These are phyloP conservation scores for Agaricales sp. DNA, from an alignment of 1,284 basidiomycete species.

Conservation along the genomic window DNA sequence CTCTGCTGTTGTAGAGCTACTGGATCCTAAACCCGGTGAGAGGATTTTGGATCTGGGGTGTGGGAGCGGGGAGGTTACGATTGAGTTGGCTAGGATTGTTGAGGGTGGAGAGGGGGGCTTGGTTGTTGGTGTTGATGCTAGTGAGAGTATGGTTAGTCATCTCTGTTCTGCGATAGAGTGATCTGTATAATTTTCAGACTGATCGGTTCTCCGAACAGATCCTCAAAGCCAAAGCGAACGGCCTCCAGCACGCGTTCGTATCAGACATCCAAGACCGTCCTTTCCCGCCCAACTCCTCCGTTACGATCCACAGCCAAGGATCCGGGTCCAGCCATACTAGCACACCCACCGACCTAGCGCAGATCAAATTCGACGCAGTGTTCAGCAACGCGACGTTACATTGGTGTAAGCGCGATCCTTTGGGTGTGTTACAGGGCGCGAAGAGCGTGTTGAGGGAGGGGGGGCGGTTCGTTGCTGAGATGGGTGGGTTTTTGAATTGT, in stretches of 20 bases:
- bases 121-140: constrained; percentile 63
- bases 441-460: constrained; percentile 54
- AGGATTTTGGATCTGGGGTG: constrained; percentile 74
- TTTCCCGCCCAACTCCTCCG: constrained; percentile 16
- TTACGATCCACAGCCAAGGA: constrained; percentile 14
- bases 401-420: constrained; percentile 74
- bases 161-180: too few relatives aligned
- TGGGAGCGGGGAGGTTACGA: constrained; percentile 70
- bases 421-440: constrained; percentile 49
- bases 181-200: too few relatives aligned
- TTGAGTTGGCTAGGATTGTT: constrained; percentile 44
- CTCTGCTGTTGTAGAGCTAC: constrained; percentile 49
- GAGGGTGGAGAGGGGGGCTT: constrained; percentile 34
- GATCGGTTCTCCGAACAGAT: constrained; percentile 30
- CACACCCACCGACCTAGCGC: constrained; percentile 9
- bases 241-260: constrained; percentile 34
- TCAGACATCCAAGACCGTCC: constrained; percentile 42
- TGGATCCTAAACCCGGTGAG: constrained; percentile 54
- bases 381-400: constrained; percentile 77
- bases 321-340: constrained; percentile 16
- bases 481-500: constrained; percentile 70
- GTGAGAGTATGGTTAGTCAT: constrained; percentile 56
- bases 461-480: constrained; percentile 64
- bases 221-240: constrained; percentile 39
- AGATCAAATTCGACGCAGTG: constrained; percentile 45